Conservation (phyloP, 306 rosid species). For the Ormosia semicastrata region DNA sequence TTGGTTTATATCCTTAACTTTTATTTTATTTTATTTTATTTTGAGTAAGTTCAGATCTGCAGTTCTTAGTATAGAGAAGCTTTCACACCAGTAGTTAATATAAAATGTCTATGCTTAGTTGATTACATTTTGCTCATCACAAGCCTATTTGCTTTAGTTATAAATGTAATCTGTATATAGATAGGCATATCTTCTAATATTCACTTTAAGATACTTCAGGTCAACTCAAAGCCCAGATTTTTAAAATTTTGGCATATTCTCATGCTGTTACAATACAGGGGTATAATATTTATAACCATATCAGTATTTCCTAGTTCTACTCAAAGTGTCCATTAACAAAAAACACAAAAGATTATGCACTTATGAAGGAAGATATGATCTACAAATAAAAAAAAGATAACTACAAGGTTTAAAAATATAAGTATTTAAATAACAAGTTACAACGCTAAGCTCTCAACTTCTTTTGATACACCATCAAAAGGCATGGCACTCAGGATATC, state of each 20-base stretch:
- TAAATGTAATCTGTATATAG: neutral
- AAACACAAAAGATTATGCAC: neutral
- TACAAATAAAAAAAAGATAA: neutral
- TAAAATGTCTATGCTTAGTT: neutral
- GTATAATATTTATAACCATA: neutral
- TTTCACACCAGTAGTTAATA: neutral
- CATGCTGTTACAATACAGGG: neutral
- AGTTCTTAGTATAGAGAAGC: too few species aligned
- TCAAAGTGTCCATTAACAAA: neutral
- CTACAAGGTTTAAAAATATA: neutral
- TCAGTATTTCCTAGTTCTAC: neutral
- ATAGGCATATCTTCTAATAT: neutral
- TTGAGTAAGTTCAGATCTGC: too few species aligned
- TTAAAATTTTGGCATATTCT: neutral
- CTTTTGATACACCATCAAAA: neutral
- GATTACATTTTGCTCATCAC: neutral
- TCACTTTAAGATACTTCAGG: neutral
- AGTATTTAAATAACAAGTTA: neutral
- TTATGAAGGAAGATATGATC: neutral
- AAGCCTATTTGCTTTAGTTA: neutral
- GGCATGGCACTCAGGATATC: neutral
- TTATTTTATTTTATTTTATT: too few species aligned
- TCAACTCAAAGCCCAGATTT: neutral
- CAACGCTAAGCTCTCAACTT: neutral
- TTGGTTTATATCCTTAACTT: too few species aligned